Conservation (phyloP, 192 early-diverging fungal species). For the Coemansia aciculifera region DNA sequence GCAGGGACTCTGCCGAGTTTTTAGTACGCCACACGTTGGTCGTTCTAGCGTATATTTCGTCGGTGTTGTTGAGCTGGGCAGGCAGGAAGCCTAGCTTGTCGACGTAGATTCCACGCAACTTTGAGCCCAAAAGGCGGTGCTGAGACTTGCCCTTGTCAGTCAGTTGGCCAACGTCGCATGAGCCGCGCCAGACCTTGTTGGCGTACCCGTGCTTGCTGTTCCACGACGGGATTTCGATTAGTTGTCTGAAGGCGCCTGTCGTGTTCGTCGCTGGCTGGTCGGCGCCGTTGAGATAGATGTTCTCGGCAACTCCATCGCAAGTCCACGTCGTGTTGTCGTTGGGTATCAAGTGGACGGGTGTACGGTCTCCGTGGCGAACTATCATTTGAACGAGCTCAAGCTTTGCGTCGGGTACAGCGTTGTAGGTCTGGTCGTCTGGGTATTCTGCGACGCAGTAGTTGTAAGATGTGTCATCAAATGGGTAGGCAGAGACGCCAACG, state of each 20-base stretch:
- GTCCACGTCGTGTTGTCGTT: constrained; percentile 43
- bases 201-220: constrained; percentile 42
- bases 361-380: constrained; percentile 61
- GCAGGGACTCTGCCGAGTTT: constrained; percentile 53
- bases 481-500: constrained; percentile 7
- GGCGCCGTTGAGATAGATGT: constrained; percentile 36
- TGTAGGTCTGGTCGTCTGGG: constrained; percentile 32
- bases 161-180: constrained; percentile 60
- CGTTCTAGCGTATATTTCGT: constrained; percentile 59
- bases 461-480: constrained; percentile 30
- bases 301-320: constrained; percentile 35
- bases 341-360: constrained; percentile 40
- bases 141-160: constrained; percentile 61
- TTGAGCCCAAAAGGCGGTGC: constrained; percentile 49
- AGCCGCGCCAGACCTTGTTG: constrained; percentile 44
- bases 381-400: constrained; percentile 60
- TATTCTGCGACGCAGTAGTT: constrained; percentile 44
- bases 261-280: constrained; percentile 34
- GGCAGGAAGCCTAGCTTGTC: constrained; percentile 55
- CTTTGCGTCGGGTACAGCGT: constrained; percentile 29
- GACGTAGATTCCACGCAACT: constrained; percentile 55
- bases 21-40: constrained; percentile 65
- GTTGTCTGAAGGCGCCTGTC: constrained; percentile 38
- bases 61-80: constrained; percentile 22
- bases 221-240: constrained; percentile 46